Evolutionary conservation across 441 rosid genomes (phyloP).

Genomic region (Arabidopsis hybrid): DNA sequence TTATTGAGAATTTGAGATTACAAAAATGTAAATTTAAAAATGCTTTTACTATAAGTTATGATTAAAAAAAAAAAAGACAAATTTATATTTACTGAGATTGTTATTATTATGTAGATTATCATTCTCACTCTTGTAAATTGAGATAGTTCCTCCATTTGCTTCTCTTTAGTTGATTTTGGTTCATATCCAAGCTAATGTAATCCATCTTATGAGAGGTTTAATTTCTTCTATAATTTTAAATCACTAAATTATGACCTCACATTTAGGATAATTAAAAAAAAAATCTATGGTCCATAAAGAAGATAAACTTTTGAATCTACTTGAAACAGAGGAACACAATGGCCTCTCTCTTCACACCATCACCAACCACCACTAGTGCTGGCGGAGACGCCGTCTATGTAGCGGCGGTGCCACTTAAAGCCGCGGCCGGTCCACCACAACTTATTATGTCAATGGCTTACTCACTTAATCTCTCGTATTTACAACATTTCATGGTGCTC

Average conservation of each 20-base stretch:
- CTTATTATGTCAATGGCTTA: conserved; percentile 65
- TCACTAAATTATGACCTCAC: background rate
- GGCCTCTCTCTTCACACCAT: conserved; percentile 36
- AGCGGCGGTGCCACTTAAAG: conserved; percentile 68
- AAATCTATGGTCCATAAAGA: background rate
- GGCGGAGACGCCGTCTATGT: conserved; percentile 64
- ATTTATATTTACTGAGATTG: too few relatives aligned
- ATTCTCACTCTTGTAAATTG: too few relatives aligned
- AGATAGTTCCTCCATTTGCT: too few relatives aligned
- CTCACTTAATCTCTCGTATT: conserved; percentile 59
- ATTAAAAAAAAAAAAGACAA: too few relatives aligned
- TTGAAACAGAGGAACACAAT: conserved; percentile 12
- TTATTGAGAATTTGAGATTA: too few relatives aligned
- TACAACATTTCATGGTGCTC: conserved; percentile 82
- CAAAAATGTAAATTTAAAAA: too few relatives aligned
- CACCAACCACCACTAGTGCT: conserved; percentile 19
- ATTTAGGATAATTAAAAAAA: too few relatives aligned
- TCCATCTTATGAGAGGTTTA: too few relatives aligned
- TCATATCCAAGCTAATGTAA: background rate
- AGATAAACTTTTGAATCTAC: background rate
- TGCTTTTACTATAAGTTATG: too few relatives aligned
- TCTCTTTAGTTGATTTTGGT: too few relatives aligned
- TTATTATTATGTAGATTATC: too few relatives aligned
- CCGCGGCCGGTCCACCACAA: conserved; percentile 66
- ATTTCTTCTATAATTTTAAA: too few relatives aligned